These are phyloP conservation scores for Colletotrichum theobromicola DNA, from an alignment of 2,329 filamentous ascomycete species.

Conservation along the genomic window DNA sequence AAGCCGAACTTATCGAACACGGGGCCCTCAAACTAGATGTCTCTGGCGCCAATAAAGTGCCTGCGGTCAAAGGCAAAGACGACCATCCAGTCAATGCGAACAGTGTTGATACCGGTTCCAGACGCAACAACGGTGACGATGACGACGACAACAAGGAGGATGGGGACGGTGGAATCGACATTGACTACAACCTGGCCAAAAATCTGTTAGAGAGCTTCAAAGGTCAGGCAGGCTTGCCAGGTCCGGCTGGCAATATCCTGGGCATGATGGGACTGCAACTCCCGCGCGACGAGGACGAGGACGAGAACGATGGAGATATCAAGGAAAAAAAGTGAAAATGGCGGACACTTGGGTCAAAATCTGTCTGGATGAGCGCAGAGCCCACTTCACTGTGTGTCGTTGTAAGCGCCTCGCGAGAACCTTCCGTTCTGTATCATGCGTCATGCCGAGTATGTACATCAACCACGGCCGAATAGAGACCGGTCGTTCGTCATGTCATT, in stretches of 20 bases:
- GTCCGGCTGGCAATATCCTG: conserved; percentile 87
- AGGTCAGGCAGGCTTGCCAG: conserved; percentile 82
- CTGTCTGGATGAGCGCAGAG: background rate
- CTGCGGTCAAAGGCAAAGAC: conserved; percentile 28
- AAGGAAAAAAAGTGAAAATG: conserved; percentile 13
- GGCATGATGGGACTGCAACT: conserved; percentile 84
- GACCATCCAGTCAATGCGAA: background rate
- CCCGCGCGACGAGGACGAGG: conserved; percentile 79
- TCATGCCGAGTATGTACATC: background rate
- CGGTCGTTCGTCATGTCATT: background rate
- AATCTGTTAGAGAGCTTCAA: conserved; percentile 95
- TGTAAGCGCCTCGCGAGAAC: background rate
- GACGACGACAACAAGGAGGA: conserved; percentile 55
- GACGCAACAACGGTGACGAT: conserved; percentile 22
- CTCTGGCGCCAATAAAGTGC: conserved; percentile 30
- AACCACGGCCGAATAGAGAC: background rate
- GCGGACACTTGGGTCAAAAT: background rate
- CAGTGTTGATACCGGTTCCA: background rate
- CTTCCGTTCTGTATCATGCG: background rate
- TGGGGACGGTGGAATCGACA: conserved; percentile 66
- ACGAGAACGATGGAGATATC: conserved; percentile 65
- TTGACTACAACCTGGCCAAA: conserved; percentile 87
- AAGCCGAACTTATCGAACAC: conserved; percentile 72
- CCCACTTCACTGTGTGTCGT: background rate
- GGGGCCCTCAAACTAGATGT: conserved; percentile 67